Conservation (phyloP, 2,329 filamentous ascomycete genomes). For the Fusarium hainanense region DNA sequence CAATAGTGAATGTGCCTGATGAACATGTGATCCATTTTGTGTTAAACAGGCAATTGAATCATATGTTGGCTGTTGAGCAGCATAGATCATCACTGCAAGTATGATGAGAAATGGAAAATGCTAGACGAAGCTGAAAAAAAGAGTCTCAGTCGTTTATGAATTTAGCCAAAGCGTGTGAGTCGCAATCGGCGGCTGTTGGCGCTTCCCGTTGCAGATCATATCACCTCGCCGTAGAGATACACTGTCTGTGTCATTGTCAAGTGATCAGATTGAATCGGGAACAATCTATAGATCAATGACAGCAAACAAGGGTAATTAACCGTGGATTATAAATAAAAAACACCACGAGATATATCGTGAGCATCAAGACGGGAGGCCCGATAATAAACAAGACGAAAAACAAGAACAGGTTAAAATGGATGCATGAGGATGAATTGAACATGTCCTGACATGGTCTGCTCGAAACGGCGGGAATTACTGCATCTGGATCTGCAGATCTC, state of each 20-base stretch:
- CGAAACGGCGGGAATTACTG: slow-evolving; percentile 22
- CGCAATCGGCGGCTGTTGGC: slow-evolving; percentile 30
- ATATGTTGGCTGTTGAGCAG: neutral
- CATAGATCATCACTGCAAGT: slow-evolving; percentile 1
- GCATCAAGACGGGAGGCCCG: slow-evolving; percentile 5
- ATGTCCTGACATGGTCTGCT: slow-evolving; percentile 17
- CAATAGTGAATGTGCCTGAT: slow-evolving; percentile 5
- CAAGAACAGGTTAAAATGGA: slow-evolving; percentile 10
- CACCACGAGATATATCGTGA: slow-evolving; percentile 30
- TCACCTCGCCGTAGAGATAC: slow-evolving; percentile 10
- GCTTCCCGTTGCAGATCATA: slow-evolving; percentile 31
- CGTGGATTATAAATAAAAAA: slow-evolving; percentile 17
- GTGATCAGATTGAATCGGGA: slow-evolving; percentile 15
- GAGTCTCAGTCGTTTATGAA: neutral
- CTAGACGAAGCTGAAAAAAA: neutral
- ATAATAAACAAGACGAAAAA: slow-evolving; percentile 10
- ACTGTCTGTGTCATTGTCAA: slow-evolving; percentile 8
- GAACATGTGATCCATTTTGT: slow-evolving; percentile 17
- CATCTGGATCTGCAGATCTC: slow-evolving; percentile 33
- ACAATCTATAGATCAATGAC: slow-evolving; percentile 10
- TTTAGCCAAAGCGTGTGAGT: slow-evolving; percentile 30
- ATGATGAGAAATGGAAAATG: slow-evolving; percentile 6
- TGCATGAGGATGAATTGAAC: slow-evolving; percentile 11
- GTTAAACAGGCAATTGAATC: slow-evolving; percentile 5
- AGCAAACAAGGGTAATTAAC: slow-evolving; percentile 7